These are phyloP conservation scores for Diaporthe sp. DNA, from an alignment of 2,329 filamentous ascomycete genomes.

Conservation along the genomic window DNA sequence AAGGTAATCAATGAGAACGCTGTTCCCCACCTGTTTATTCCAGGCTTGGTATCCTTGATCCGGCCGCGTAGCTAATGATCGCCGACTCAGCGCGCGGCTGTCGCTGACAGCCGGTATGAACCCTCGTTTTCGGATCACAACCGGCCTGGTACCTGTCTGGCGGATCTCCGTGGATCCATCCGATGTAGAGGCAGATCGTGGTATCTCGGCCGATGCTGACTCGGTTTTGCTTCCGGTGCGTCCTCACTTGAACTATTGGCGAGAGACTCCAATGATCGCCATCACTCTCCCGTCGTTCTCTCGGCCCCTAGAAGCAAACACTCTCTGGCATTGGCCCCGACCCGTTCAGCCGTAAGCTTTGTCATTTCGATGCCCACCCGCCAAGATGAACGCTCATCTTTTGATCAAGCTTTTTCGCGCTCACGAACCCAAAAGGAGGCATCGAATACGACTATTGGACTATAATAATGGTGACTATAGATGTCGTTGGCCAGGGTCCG, in stretches of 20 bases:
- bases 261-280: not conserved
- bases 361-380: conserved; percentile 21
- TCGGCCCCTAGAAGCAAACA: not conserved
- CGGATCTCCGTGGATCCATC: conserved; percentile 35
- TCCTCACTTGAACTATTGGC: not conserved
- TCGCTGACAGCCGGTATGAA: conserved; percentile 24
- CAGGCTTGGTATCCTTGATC: conserved; percentile 15
- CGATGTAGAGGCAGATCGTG: conserved; percentile 35
- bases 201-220: conserved; percentile 20
- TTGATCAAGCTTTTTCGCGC: conserved; percentile 15
- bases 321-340: not conserved
- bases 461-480: conserved; percentile 15
- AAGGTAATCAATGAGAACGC: conserved; percentile 2
- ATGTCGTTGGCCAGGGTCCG: not conserved
- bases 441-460: conserved; percentile 28
- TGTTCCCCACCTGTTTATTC: conserved; percentile 23
- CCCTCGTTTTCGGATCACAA: conserved; percentile 27
- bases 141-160: conserved; percentile 32
- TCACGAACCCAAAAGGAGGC: conserved; percentile 24
- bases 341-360: not conserved
- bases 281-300: not conserved
- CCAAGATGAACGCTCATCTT: conserved; percentile 26
- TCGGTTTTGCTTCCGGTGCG: conserved; percentile 27
- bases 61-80: conserved; percentile 11
- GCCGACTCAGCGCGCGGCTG: conserved; percentile 17